Percentiles rank a stretch among this genome's conserved stretches.
phyloP scores from a whole-genome alignment of 2,329 filamentous ascomycete species.

The Thermomyces lanuginosus region DNA sequence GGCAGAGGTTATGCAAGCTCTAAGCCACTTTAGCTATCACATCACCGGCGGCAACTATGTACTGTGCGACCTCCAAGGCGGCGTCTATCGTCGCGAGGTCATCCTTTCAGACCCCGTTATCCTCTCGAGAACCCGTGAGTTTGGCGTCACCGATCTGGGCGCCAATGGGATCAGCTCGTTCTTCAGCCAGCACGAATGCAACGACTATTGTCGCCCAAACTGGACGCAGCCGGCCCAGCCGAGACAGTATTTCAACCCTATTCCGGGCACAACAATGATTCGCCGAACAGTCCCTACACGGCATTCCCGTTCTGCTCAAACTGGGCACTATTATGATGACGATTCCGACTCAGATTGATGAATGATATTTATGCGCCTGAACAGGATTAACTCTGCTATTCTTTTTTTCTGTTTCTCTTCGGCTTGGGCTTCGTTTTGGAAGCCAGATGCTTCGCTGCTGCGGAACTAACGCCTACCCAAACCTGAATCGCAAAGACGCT shows the following conservation, averaged over 20 bases:
- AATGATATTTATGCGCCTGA: no score
- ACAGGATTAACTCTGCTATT: no score
- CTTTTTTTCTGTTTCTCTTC: no score
- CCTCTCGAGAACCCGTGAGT: constrained; percentile 13
- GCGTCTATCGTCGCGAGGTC: constrained; percentile 20
- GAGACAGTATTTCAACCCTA: neutral
- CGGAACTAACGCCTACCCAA: no score
- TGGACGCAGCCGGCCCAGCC: constrained; percentile 1
- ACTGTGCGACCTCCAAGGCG: constrained; percentile 30
- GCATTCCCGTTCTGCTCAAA: no score
- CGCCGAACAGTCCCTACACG: neutral
- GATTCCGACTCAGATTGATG: no score
- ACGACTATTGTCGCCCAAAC: constrained; percentile 3
- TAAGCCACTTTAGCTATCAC: constrained; percentile 3
- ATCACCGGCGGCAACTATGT: constrained; percentile 16
- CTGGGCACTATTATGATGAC: no score
- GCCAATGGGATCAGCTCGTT: neutral
- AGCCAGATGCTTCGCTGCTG: no score
- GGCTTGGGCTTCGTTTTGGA: no score
- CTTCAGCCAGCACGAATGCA: constrained; percentile 2
- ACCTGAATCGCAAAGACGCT: no score
- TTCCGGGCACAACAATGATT: constrained; percentile 2
- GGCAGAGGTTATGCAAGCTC: constrained; percentile 2
- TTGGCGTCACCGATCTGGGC: constrained; percentile 3
- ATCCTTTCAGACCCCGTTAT: constrained; percentile 30